Evolutionary conservation across 495 filamentous ascomycete genomes (phyloP).

Genomic region (Daldinia grandis): DNA sequence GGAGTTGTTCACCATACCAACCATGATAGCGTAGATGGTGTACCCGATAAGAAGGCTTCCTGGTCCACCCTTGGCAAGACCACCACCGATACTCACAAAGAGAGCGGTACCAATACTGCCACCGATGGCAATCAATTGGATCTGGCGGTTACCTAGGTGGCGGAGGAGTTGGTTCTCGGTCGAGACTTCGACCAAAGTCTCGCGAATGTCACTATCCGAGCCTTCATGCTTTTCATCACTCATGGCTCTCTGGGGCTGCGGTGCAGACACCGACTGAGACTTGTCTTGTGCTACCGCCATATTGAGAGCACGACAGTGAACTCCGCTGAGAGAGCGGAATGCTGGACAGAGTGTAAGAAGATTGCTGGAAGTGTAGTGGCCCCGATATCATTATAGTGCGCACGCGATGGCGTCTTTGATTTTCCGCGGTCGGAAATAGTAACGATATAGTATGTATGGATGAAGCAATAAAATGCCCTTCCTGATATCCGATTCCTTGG

Average conservation of each 20-base stretch:
- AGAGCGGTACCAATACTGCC: constrained; percentile 84
- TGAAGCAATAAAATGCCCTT: neutral
- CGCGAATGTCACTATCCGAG: constrained; percentile 32
- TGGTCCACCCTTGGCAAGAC: constrained; percentile 71
- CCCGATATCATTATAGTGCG: constrained; percentile 41
- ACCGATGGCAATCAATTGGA: constrained; percentile 79
- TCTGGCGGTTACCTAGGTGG: constrained; percentile 70
- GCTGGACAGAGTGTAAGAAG: constrained; percentile 37
- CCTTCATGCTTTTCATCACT: constrained; percentile 35
- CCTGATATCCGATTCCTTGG: neutral
- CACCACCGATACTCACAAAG: constrained; percentile 75
- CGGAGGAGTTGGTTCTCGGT: constrained; percentile 53
- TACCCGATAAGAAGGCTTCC: constrained; percentile 75
- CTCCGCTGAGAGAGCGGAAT: constrained; percentile 47
- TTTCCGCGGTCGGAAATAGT: constrained; percentile 21
- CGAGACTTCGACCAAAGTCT: constrained; percentile 32
- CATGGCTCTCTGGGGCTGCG: neutral
- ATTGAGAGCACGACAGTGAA: constrained; percentile 46
- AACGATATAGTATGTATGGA: neutral
- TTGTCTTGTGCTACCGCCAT: constrained; percentile 44
- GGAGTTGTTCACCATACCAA: constrained; percentile 64
- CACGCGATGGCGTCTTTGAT: constrained; percentile 34
- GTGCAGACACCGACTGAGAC: constrained; percentile 13
- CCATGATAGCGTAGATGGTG: constrained; percentile 61
- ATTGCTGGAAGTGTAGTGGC: constrained; percentile 36